These are phyloP conservation scores for Nyctanthes arbortristis DNA, from an alignment of 257 asterid genomes.

Conservation along the genomic window DNA sequence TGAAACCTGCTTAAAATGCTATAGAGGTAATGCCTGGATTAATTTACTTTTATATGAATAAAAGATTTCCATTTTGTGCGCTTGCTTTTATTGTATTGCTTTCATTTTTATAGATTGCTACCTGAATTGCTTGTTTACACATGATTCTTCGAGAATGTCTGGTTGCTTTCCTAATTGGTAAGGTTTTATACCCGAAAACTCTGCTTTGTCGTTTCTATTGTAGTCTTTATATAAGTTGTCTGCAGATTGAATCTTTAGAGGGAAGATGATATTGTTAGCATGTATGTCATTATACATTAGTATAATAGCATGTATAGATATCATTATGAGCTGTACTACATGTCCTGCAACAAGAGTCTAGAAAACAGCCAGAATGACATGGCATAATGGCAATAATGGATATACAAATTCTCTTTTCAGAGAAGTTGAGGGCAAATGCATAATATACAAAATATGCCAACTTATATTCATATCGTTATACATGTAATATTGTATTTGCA, in stretches of 20 bases:
- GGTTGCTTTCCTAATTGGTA: background rate
- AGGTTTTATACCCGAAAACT: background rate
- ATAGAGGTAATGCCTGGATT: background rate
- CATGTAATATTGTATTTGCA: background rate
- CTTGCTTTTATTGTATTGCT: background rate
- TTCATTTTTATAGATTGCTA: background rate
- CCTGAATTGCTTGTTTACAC: background rate
- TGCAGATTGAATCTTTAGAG: background rate
- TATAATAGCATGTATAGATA: too few relatives aligned
- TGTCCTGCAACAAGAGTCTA: too few relatives aligned
- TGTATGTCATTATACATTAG: too few relatives aligned
- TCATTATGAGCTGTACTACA: too few relatives aligned
- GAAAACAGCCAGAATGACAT: too few relatives aligned
- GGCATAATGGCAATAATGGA: too few relatives aligned
- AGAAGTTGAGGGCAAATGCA: too few relatives aligned
- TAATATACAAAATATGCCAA: too few relatives aligned
- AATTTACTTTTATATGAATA: background rate
- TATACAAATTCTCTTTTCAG: too few relatives aligned
- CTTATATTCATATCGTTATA: too few relatives aligned
- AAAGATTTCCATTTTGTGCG: background rate
- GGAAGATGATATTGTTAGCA: background rate
- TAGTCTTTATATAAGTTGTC: background rate
- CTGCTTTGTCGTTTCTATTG: background rate
- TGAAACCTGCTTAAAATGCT: background rate
- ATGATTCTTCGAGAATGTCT: background rate